Evolutionary conservation across 371 early-diverging fungal genomes (phyloP).

Genomic region (Dinochytrium kinnereticum): DNA sequence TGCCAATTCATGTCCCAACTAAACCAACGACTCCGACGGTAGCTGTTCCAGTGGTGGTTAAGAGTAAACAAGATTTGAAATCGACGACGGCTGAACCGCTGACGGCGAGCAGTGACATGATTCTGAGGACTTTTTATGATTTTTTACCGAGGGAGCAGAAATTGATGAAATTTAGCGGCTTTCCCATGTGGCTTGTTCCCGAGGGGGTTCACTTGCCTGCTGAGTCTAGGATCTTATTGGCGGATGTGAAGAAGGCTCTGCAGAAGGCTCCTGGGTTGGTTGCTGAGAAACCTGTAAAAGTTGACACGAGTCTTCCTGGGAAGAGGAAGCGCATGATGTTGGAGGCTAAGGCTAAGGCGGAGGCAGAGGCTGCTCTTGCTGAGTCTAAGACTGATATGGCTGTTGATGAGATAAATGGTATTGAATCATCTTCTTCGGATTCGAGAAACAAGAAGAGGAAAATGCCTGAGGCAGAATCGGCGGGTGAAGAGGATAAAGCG

Average conservation of each 20-base stretch:
- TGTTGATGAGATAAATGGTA: constrained; percentile 13
- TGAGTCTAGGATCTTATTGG: background rate
- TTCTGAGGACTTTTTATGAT: background rate
- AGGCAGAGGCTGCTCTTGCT: background rate
- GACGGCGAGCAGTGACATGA: constrained; percentile 7
- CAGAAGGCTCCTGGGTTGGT: constrained; percentile 13
- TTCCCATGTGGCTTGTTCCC: background rate
- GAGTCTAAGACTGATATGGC: constrained; percentile 1
- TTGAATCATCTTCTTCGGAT: constrained; percentile 5
- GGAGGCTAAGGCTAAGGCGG: constrained; percentile 1
- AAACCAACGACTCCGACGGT: background rate
- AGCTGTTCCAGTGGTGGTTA: background rate
- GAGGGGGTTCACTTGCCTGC: background rate
- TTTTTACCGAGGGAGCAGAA: constrained; percentile 4
- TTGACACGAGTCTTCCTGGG: constrained; percentile 8
- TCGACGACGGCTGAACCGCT: background rate
- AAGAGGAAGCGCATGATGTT: background rate
- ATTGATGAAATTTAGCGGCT: constrained; percentile 4
- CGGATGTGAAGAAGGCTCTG: constrained; percentile 8
- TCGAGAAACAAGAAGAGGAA: constrained; percentile 1
- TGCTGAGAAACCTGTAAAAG: constrained; percentile 14
- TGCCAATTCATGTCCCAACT: too few species aligned
- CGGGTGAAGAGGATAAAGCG: background rate
- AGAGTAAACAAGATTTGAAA: background rate
- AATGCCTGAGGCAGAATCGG: background rate